Conservation (phyloP, 345 rosid genomes). For the Capsella bursapastoris region DNA sequence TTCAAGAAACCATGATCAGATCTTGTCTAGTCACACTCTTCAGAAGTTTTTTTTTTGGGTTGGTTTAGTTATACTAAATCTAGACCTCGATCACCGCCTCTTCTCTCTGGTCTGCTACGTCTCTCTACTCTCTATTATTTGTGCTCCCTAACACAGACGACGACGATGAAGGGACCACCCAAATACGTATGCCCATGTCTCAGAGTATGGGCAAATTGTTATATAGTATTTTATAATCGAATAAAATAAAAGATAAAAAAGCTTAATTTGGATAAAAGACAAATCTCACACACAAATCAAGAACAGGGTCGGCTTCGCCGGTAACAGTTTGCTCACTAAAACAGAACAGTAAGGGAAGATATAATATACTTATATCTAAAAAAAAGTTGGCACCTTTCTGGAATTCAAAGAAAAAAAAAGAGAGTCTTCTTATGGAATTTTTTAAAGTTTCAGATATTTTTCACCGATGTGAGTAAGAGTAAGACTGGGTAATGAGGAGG, state of each 20-base stretch:
- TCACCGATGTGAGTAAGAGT: slow-evolving; percentile 20
- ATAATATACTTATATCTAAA: not conserved
- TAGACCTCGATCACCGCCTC: slow-evolving; percentile 44
- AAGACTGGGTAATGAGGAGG: slow-evolving; percentile 1
- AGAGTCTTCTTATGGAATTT: not conserved
- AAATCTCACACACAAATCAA: slow-evolving; percentile 24
- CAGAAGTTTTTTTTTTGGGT: not conserved
- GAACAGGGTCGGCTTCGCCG: slow-evolving; percentile 41
- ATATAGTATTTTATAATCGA: not conserved
- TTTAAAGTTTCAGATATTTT: slow-evolving; percentile 1
- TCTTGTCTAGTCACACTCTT: slow-evolving; percentile 39
- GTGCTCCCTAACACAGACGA: slow-evolving; percentile 42
- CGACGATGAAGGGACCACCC: slow-evolving; percentile 46
- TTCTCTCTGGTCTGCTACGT: not conserved
- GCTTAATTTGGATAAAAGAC: slow-evolving; percentile 20
- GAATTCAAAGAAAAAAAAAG: not conserved
- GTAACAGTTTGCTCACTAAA: slow-evolving; percentile 35
- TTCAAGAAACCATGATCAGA: slow-evolving; percentile 39
- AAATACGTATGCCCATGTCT: slow-evolving; percentile 41
- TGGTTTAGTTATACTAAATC: not conserved
- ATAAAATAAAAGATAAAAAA: not conserved
- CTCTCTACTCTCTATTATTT: slow-evolving; percentile 45
- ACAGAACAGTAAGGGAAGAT: slow-evolving; percentile 13
- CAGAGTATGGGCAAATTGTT: slow-evolving; percentile 33
- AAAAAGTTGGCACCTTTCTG: slow-evolving; percentile 9